phyloP scores from a whole-genome alignment of 192 early-diverging fungal species.

The Rhizophagus sp. region DNA sequence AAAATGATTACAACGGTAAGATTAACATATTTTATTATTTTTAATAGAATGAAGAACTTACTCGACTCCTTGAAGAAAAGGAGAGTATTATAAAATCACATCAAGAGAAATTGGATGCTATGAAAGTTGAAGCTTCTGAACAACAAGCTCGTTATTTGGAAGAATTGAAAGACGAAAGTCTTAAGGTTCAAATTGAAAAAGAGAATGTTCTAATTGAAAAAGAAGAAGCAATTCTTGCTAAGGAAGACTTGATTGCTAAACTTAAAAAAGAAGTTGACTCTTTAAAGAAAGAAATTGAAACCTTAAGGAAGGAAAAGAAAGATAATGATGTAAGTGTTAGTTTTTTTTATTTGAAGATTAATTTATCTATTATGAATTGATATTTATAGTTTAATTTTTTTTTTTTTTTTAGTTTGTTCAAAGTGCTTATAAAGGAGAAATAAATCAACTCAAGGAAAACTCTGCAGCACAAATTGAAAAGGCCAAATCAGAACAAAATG shows the following conservation, averaged over 20 bases:
- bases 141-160: background rate
- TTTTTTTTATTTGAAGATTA: background rate
- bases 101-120: conserved; percentile 19
- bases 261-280: background rate
- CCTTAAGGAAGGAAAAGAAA: background rate
- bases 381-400: background rate
- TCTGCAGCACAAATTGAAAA: background rate
- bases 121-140: conserved; percentile 4
- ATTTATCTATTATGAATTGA: background rate
- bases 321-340: background rate
- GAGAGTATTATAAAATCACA: conserved; percentile 12
- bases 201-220: conserved; percentile 1
- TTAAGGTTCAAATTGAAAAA: conserved; percentile 11
- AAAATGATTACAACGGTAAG: background rate
- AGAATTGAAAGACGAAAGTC: conserved; percentile 23
- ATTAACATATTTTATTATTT: no score
- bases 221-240: conserved; percentile 20
- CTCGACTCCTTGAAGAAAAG: conserved; percentile 20
- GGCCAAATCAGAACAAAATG: background rate
- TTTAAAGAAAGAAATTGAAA: conserved; percentile 2
- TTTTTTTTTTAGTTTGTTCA: background rate
- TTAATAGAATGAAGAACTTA: conserved; percentile 27
- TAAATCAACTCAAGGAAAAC: no score
- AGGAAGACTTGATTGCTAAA: conserved; percentile 9
- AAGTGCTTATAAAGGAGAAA: background rate